A percentile compares a stretch with the other conserved stretches of the same genome.
These are phyloP conservation scores for Blastobotrys peoriensis DNA, from an alignment of 805 yeast species.

Conservation along the genomic window DNA sequence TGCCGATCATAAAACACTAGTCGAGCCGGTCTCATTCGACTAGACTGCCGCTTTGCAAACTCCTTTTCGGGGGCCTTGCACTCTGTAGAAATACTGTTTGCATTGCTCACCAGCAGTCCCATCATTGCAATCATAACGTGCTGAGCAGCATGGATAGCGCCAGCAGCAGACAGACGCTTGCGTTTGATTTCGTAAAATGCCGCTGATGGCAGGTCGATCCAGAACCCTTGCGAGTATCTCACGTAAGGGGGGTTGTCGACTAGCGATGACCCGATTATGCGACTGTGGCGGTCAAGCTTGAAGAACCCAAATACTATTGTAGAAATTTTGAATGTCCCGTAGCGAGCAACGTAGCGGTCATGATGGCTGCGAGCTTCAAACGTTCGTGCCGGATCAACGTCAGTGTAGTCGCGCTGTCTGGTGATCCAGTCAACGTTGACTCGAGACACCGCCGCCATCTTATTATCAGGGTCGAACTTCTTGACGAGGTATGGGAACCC, in stretches of 20 bases:
- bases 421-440: conserved; percentile 95
- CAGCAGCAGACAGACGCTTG: conserved; percentile 68
- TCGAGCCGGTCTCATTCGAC: conserved; percentile 78
- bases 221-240: conserved; percentile 69
- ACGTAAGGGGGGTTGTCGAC: conserved; percentile 81
- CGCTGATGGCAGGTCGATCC: conserved; percentile 79
- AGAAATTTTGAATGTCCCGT: conserved; percentile 68
- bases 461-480: conserved; percentile 74
- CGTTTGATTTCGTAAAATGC: conserved; percentile 53
- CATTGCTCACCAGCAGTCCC: conserved; percentile 55
- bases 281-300: conserved; percentile 68
- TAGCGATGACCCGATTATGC: conserved; percentile 89
- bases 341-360: conserved; percentile 35
- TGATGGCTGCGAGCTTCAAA: background rate
- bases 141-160: conserved; percentile 94
- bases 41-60: conserved; percentile 68
- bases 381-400: conserved; percentile 64
- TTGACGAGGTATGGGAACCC: conserved; percentile 84
- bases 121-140: conserved; percentile 79
- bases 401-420: conserved; percentile 83
- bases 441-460: conserved; percentile 75
- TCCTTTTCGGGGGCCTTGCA: conserved; percentile 98
- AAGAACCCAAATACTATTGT: conserved; percentile 87
- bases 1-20: conserved; percentile 76
- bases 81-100: conserved; percentile 73